These are phyloP conservation scores for Debaryomycetaceae sp. DNA, from an alignment of 1,139 yeast species.

Conservation along the genomic window DNA sequence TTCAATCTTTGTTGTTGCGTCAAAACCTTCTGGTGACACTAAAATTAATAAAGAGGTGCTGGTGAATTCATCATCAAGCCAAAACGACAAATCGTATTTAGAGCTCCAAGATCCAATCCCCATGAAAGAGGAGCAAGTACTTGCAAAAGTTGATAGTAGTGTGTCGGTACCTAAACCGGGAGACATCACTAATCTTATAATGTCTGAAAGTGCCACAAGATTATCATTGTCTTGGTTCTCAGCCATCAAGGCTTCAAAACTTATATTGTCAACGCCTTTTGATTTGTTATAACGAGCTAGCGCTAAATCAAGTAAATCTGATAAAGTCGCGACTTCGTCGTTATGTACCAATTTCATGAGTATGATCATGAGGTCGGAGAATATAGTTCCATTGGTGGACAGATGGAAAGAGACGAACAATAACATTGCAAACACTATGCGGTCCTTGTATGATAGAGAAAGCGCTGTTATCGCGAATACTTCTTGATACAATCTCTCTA, in stretches of 20 bases:
- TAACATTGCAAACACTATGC: slow-evolving; percentile 37
- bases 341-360: background rate
- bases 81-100: slow-evolving; percentile 22
- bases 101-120: slow-evolving; percentile 24
- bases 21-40: slow-evolving; percentile 61
- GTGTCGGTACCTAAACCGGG: slow-evolving; percentile 9
- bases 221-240: slow-evolving; percentile 18
- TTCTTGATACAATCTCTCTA: slow-evolving; percentile 39
- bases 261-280: background rate
- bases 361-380: background rate
- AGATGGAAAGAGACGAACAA: background rate
- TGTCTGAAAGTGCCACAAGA: slow-evolving; percentile 8
- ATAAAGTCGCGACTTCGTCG: background rate
- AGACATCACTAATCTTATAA: slow-evolving; percentile 10
- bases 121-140: slow-evolving; percentile 18
- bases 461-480: slow-evolving; percentile 45
- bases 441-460: slow-evolving; percentile 51
- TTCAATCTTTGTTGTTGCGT: slow-evolving; percentile 58
- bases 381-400: background rate
- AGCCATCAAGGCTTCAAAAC: slow-evolving; percentile 3
- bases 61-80: slow-evolving; percentile 10
- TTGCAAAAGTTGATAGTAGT: slow-evolving; percentile 15
- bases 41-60: slow-evolving; percentile 43
- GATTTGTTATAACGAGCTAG: background rate
- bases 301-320: background rate